phyloP scores from a whole-genome alignment of 352 stramenopile species.

The Globisporangium solare region DNA sequence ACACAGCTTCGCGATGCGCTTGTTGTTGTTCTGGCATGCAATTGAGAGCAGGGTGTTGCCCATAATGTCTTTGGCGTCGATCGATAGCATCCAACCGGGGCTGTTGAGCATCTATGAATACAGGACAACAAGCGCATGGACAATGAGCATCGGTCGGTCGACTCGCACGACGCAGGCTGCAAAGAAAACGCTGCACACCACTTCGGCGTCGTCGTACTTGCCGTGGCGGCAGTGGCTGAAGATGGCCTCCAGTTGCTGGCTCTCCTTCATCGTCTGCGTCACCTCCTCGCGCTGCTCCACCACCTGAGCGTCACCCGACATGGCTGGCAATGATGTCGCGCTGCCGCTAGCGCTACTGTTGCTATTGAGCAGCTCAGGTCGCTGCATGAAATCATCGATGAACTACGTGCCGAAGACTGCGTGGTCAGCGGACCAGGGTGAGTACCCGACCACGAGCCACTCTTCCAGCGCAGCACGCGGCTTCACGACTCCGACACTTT shows the following conservation, averaged over 20 bases:
- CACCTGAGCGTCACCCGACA: constrained; percentile 20
- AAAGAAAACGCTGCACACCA: constrained; percentile 26
- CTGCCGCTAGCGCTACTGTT: neutral
- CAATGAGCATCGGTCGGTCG: neutral
- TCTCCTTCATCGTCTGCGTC: constrained; percentile 79
- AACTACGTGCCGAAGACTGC: constrained; percentile 58
- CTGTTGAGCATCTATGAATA: constrained; percentile 75
- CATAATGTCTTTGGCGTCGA: constrained; percentile 90
- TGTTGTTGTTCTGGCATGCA: constrained; percentile 95
- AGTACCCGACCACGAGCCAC: constrained; percentile 88
- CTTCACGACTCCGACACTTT: constrained; percentile 83
- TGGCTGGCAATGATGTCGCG: constrained; percentile 5
- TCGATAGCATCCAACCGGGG: constrained; percentile 86
- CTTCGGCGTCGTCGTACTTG: constrained; percentile 86
- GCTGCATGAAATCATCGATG: constrained; percentile 56
- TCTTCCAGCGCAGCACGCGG: constrained; percentile 82
- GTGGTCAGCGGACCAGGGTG: constrained; percentile 87
- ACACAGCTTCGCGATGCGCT: constrained; percentile 93
- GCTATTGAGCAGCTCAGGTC: constrained; percentile 34
- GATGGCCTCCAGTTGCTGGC: constrained; percentile 86
- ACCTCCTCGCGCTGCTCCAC: constrained; percentile 68
- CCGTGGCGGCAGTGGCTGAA: constrained; percentile 88
- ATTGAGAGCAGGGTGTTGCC: constrained; percentile 93
- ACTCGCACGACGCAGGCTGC: neutral
- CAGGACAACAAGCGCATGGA: neutral